Evolutionary conservation across 768 basidiomycete genomes (phyloP).

Genomic region (Xerocomus spinulosus): DNA sequence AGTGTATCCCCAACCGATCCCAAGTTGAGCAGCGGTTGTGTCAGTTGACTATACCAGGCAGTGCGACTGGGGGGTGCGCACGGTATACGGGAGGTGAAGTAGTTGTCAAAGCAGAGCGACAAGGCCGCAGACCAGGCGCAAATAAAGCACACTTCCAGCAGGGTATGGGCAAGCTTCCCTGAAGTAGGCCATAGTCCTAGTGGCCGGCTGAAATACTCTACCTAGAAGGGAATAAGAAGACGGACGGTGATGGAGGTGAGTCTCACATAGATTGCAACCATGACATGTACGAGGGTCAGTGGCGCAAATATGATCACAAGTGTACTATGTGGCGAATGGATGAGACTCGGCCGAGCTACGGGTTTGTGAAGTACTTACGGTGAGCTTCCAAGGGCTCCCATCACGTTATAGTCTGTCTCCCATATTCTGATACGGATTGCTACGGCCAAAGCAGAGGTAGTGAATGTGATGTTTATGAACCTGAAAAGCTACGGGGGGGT

Average conservation of each 20-base stretch:
- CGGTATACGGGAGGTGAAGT: slow-evolving; percentile 80
- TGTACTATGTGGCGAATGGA: slow-evolving; percentile 40
- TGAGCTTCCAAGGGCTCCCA: slow-evolving; percentile 79
- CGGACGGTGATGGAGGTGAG: slow-evolving; percentile 11
- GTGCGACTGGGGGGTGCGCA: slow-evolving; percentile 58
- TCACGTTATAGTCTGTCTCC: slow-evolving; percentile 46
- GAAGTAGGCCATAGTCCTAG: slow-evolving; percentile 91
- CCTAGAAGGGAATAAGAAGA: slow-evolving; percentile 38
- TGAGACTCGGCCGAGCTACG: neutral
- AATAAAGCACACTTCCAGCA: slow-evolving; percentile 85
- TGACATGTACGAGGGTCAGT: slow-evolving; percentile 77
- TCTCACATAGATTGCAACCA: slow-evolving; percentile 79
- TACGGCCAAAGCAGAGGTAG: slow-evolving; percentile 70
- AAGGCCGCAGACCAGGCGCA: slow-evolving; percentile 92
- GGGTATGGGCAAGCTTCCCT: slow-evolving; percentile 78
- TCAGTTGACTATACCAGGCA: slow-evolving; percentile 71
- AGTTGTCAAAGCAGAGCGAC: slow-evolving; percentile 87
- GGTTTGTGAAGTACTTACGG: slow-evolving; percentile 46
- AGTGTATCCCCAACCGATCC: slow-evolving; percentile 52
- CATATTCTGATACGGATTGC: slow-evolving; percentile 68
- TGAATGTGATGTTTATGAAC: slow-evolving; percentile 79
- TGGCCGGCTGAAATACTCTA: slow-evolving; percentile 91
- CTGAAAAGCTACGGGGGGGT: slow-evolving; percentile 62
- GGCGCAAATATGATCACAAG: slow-evolving; percentile 85
- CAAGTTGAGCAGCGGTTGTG: slow-evolving; percentile 39